A percentile compares a stretch with the other conserved stretches of the same genome.
These are phyloP conservation scores for Aureobasidium musti DNA, from an alignment of 2,329 filamentous ascomycete species.

Conservation along the genomic window DNA sequence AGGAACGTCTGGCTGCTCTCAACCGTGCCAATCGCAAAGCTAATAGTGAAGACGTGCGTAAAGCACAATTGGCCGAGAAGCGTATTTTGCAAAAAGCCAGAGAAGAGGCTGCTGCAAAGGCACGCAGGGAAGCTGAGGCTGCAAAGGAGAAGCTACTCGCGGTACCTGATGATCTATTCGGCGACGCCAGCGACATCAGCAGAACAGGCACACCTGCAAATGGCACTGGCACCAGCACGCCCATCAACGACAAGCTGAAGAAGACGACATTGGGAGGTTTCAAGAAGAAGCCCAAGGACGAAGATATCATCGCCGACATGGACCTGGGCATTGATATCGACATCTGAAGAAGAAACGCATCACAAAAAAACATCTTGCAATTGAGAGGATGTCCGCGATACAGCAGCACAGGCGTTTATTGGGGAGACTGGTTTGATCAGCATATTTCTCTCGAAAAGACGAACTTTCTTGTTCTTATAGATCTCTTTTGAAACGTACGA, in stretches of 20 bases:
- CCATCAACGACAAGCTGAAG: slow-evolving; percentile 54
- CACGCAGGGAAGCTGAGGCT: slow-evolving; percentile 47
- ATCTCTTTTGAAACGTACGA: slow-evolving; percentile 6
- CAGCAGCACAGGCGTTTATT: background rate
- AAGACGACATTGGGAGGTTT: slow-evolving; percentile 39
- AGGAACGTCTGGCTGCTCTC: slow-evolving; percentile 78
- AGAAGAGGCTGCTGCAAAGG: slow-evolving; percentile 58
- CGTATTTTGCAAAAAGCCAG: slow-evolving; percentile 44
- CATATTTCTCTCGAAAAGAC: too few relatives aligned
- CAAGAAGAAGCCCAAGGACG: slow-evolving; percentile 76
- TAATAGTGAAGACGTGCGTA: slow-evolving; percentile 87
- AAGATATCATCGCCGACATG: slow-evolving; percentile 82
- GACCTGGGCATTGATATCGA: slow-evolving; percentile 93
- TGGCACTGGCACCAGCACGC: slow-evolving; percentile 35
- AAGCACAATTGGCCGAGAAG: slow-evolving; percentile 79
- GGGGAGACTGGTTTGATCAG: too few relatives aligned
- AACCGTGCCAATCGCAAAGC: slow-evolving; percentile 82
- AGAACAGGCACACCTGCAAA: slow-evolving; percentile 55
- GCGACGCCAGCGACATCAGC: slow-evolving; percentile 48
- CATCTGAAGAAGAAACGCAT: slow-evolving; percentile 53
- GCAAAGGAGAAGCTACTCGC: slow-evolving; percentile 40
- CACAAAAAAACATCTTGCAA: slow-evolving; percentile 29
- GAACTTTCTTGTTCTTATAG: background rate
- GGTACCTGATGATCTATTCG: slow-evolving; percentile 49
- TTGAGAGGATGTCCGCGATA: background rate